These are phyloP conservation scores for Hypoxylon sp. DNA, from an alignment of 2,329 filamentous ascomycete genomes.

Conservation along the genomic window DNA sequence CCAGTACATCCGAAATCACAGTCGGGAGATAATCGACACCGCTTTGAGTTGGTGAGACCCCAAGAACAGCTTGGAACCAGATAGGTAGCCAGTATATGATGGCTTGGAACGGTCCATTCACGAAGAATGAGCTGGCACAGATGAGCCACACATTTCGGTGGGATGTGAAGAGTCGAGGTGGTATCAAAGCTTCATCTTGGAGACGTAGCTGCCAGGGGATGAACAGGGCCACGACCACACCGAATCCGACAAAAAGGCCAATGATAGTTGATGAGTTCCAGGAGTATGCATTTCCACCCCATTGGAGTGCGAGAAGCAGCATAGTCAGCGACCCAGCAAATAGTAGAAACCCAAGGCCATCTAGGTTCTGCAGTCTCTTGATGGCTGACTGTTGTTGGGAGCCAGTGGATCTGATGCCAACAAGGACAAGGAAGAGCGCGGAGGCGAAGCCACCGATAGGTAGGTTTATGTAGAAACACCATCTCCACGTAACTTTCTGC, in stretches of 20 bases:
- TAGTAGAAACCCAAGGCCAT: conserved; percentile 18
- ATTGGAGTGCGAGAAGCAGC: conserved; percentile 37
- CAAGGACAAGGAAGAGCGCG: conserved; percentile 11
- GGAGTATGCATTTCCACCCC: conserved; percentile 16
- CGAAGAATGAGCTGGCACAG: conserved; percentile 30
- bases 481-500: conserved; percentile 8
- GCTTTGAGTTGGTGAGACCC: conserved; percentile 13
- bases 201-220: conserved; percentile 24
- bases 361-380: conserved; percentile 17
- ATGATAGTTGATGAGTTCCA: conserved; percentile 41
- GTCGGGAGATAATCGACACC: conserved; percentile 37
- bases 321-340: conserved; percentile 27
- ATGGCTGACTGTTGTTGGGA: conserved; percentile 5
- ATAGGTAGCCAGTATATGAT: conserved; percentile 41
- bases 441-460: conserved; percentile 32
- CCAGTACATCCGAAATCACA: conserved; percentile 33
- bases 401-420: conserved; percentile 5
- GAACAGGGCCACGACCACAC: conserved; percentile 22
- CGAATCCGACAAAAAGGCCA: conserved; percentile 40
- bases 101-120: conserved; percentile 37
- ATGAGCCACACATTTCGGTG: conserved; percentile 25
- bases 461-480: conserved; percentile 13
- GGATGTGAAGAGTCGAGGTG: conserved; percentile 29
- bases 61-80: conserved; percentile 39
- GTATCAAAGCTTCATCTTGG: conserved; percentile 30